Evolutionary conservation across 2,329 filamentous ascomycete genomes (phyloP).

Genomic region (Hypoxylon sp.): DNA sequence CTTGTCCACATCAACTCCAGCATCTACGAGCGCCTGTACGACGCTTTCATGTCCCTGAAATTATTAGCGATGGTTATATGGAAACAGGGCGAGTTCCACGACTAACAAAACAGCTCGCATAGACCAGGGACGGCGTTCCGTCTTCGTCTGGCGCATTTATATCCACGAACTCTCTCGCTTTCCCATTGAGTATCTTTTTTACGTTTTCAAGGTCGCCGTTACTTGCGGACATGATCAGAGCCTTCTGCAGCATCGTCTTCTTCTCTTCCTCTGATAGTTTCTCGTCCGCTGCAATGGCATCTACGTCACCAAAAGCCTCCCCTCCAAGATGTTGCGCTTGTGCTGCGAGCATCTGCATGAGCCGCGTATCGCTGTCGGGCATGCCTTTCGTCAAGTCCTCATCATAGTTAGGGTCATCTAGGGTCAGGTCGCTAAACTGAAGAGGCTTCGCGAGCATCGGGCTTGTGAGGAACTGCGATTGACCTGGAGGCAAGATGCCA

Average conservation of each 20-base stretch:
- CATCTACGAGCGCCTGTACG: slow-evolving; percentile 84
- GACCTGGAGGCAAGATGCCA: slow-evolving; percentile 68
- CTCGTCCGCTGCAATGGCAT: slow-evolving; percentile 80
- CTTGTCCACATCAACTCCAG: slow-evolving; percentile 88
- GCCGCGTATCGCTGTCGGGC: slow-evolving; percentile 83
- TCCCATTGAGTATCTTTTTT: slow-evolving; percentile 78
- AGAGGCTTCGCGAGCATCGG: slow-evolving; percentile 87
- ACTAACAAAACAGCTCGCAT: slow-evolving; percentile 95
- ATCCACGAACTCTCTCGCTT: slow-evolving; percentile 81
- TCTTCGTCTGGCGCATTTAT: slow-evolving; percentile 92
- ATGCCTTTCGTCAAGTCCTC: slow-evolving; percentile 71
- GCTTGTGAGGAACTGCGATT: slow-evolving; percentile 93
- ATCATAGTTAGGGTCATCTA: slow-evolving; percentile 83
- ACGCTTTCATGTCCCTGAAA: slow-evolving; percentile 86
- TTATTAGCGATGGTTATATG: slow-evolving; percentile 37
- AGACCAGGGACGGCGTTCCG: slow-evolving; percentile 95
- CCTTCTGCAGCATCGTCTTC: slow-evolving; percentile 83
- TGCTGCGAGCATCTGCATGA: slow-evolving; percentile 96
- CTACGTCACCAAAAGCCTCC: slow-evolving; percentile 80
- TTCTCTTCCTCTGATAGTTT: slow-evolving; percentile 83
- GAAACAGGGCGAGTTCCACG: slow-evolving; percentile 21
- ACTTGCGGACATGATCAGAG: slow-evolving; percentile 93
- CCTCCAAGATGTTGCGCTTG: slow-evolving; percentile 88
- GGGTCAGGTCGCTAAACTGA: slow-evolving; percentile 82
- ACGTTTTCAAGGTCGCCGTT: slow-evolving; percentile 93